Base-by-base conservation (phyloP, 371 early-diverging fungal species). In the Syncephalastrum monosporum region DNA sequence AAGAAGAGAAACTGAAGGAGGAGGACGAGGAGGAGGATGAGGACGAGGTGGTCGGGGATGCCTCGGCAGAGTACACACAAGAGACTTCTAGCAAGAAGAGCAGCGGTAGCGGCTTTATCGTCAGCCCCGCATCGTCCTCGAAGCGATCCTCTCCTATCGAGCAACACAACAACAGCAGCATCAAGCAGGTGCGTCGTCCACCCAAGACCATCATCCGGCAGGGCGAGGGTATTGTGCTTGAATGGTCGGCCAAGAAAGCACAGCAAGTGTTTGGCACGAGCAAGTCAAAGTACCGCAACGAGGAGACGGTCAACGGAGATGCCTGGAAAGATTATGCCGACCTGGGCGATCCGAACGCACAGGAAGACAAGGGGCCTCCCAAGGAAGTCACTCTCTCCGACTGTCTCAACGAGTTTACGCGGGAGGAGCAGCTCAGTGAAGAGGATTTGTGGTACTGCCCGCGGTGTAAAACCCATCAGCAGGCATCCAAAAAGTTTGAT, bases 361-460 rank as follows among this genome's bases (percentile, higher is more conserved):
- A 61, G 14, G 62, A 61, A 4, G 59, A 67, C 2, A 38, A 63
- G 10, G 42, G 8, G n/a, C 50, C n/a, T 2, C 57, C 56, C 12
- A 62, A 60, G 42, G 23, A 55, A 24, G 55, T 64, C 8, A 66
- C 64, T 0, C 61, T 88, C 0, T 63, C 71, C 4, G 81, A 86
- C 49, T 88, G 90, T 63, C 60, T 90, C 6, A 64, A 77, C 45
- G 81, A 82, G 59, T 90, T 83, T 60, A 72, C 81, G 16, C 75
- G 79, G 27, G 75, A 72, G 47, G 89, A 90, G 56, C 64, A 74
- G 7, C 68, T 90, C 17, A 76, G 80, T 8, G 82, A 82, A 14
- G 78, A 83, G 44, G 84, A 90, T 57, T 71, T 76, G 5, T 90
- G 88, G 87, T 70, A 66, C 50, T 90, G 90, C 53, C 83, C 87